A percentile compares a stretch with the other conserved stretches of the same genome.
These are phyloP conservation scores for Tylopilus plumbeoviolaceoides DNA, from an alignment of 768 basidiomycete genomes.

Conservation along the genomic window DNA sequence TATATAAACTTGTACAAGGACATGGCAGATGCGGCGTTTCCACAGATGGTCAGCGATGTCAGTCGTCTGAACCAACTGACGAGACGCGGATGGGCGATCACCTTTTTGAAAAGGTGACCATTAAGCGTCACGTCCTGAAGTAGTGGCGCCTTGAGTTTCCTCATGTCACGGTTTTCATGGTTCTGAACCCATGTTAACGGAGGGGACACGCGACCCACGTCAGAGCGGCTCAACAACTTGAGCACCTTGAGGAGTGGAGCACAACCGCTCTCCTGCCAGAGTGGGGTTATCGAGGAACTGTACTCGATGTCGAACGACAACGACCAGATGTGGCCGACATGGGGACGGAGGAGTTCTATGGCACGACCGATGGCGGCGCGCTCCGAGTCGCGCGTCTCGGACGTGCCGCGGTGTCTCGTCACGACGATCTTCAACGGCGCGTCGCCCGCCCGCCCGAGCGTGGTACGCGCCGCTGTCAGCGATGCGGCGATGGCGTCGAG, in stretches of 20 bases:
- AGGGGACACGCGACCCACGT: not conserved
- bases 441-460: slow-evolving; percentile 3
- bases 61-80: slow-evolving; percentile 3
- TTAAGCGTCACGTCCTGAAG: not conserved
- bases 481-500: not conserved
- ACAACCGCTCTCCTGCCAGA: slow-evolving; percentile 7
- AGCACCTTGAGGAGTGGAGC: slow-evolving; percentile 3
- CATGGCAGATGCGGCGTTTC: not conserved
- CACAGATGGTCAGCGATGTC: slow-evolving; percentile 2
- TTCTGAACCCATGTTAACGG: not conserved
- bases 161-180: not conserved
- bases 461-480: not conserved
- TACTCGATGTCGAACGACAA: slow-evolving; percentile 7
- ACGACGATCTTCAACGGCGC: slow-evolving; percentile 4
- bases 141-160: slow-evolving; percentile 2
- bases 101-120: slow-evolving; percentile 6
- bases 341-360: slow-evolving; percentile 5
- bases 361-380: not conserved
- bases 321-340: slow-evolving; percentile 2
- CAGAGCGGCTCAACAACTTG: not conserved
- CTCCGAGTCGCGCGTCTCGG: slow-evolving; percentile 2
- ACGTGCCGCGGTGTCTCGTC: slow-evolving; percentile 1
- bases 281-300: not conserved
- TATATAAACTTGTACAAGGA: slow-evolving; percentile 6
- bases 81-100: slow-evolving; percentile 6